phyloP scores from a whole-genome alignment of 2,329 filamentous ascomycete species.

The Aspergillus neotritici region DNA sequence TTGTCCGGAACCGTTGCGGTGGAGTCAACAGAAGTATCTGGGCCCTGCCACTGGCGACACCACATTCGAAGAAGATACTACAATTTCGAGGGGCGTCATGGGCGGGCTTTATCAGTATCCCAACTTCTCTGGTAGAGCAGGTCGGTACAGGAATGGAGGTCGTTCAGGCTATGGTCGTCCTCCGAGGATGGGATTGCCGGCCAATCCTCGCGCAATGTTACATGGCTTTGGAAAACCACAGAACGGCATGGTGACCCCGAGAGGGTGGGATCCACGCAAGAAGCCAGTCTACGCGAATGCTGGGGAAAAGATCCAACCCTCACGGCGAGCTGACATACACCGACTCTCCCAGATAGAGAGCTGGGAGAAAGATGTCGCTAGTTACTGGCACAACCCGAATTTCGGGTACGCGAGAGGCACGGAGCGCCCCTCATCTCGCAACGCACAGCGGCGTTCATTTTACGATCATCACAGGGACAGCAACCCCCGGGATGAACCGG shows the following conservation, averaged over 20 bases:
- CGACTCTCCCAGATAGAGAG: conserved; percentile 4
- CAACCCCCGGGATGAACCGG: conserved; percentile 4
- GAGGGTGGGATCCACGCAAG: conserved; percentile 8
- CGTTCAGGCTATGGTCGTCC: conserved; percentile 5
- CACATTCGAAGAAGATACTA: conserved; percentile 35
- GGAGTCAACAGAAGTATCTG: conserved; percentile 18
- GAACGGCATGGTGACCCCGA: conserved; percentile 8
- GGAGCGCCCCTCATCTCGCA: conserved; percentile 12
- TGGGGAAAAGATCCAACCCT: conserved; percentile 5
- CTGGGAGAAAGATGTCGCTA: conserved; percentile 12
- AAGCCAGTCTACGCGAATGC: conserved; percentile 10
- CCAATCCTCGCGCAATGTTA: conserved; percentile 33
- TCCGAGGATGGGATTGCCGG: conserved; percentile 26
- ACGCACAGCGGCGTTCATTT: conserved; percentile 6
- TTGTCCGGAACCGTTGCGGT: conserved; percentile 36
- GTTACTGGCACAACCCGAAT: conserved; percentile 11
- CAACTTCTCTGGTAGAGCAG: conserved; percentile 1
- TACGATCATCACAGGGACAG: conserved; percentile 5
- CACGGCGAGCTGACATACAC: conserved; percentile 5
- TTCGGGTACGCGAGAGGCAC: conserved; percentile 5
- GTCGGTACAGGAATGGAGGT: conserved; percentile 1
- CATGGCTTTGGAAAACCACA: conserved; percentile 19
- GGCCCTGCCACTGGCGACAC: conserved; percentile 30
- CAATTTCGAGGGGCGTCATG: conserved; percentile 13
- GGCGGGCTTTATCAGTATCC: conserved; percentile 10